Evolutionary conservation across 2,329 filamentous ascomycete genomes (phyloP).

Genomic region (Hirsutella rhossiliensis): DNA sequence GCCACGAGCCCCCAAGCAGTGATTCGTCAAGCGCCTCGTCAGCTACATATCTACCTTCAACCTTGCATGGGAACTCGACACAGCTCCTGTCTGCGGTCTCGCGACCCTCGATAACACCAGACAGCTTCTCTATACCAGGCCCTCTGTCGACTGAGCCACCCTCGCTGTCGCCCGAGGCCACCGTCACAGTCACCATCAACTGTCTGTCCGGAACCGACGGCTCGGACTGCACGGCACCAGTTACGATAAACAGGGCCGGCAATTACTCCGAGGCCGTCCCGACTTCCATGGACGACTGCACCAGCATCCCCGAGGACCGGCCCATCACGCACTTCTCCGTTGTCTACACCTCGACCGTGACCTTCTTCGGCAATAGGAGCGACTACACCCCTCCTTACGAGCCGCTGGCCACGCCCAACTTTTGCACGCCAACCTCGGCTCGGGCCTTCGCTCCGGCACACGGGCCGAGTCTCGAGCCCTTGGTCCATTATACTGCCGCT

Average conservation of each 20-base stretch:
- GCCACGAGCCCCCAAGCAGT: too few species aligned
- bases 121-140: not conserved
- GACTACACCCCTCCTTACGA: conserved; percentile 36
- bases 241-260: not conserved
- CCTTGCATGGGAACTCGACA: too few species aligned
- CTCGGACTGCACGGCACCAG: not conserved
- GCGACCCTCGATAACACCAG: too few species aligned
- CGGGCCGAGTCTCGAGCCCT: not conserved
- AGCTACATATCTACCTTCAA: too few species aligned
- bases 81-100: too few species aligned
- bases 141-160: not conserved
- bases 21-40: too few species aligned
- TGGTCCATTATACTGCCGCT: not conserved
- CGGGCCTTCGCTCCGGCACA: not conserved
- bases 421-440: conserved; percentile 17
- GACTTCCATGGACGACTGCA: conserved; percentile 17
- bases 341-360: conserved; percentile 36
- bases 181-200: conserved; percentile 1
- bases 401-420: conserved; percentile 24
- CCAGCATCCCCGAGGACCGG: conserved; percentile 14
- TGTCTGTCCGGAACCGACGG: not conserved
- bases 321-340: conserved; percentile 29
- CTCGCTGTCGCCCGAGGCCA: not conserved
- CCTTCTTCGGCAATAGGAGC: conserved; percentile 30
- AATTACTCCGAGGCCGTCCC: not conserved